A percentile compares a stretch with the other conserved stretches of the same genome.
Evolutionary conservation across 2,329 filamentous ascomycete species (phyloP).

Genomic region (Capronia coronata): DNA sequence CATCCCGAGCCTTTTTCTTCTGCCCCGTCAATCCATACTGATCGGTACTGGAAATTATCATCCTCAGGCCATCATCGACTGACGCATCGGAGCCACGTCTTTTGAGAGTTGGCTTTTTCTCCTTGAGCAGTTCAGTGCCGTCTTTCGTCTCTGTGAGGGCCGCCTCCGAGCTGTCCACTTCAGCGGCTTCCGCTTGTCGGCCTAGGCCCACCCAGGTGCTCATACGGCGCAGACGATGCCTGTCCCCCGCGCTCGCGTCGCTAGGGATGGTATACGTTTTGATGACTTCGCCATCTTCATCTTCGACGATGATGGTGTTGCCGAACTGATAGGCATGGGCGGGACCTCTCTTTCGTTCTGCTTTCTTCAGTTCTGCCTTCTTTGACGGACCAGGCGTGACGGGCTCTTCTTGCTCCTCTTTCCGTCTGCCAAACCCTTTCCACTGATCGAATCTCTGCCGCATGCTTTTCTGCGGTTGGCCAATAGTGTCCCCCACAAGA

Average conservation of each 20-base stretch:
- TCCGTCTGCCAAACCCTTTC: slow-evolving; percentile 40
- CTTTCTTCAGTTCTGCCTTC: slow-evolving; percentile 27
- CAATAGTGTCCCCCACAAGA: slow-evolving; percentile 34
- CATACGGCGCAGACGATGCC: slow-evolving; percentile 50
- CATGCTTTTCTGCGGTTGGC: slow-evolving; percentile 36
- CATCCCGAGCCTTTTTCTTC: slow-evolving; percentile 35
- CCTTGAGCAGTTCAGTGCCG: slow-evolving; percentile 23
- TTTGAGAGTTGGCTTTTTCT: slow-evolving; percentile 31
- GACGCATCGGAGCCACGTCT: slow-evolving; percentile 10
- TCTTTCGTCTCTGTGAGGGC: slow-evolving; percentile 23
- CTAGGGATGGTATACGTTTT: slow-evolving; percentile 60
- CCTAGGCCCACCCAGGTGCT: slow-evolving; percentile 53
- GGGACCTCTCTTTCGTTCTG: slow-evolving; percentile 42
- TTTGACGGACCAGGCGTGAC: slow-evolving; percentile 21
- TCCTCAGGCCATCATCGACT: slow-evolving; percentile 52
- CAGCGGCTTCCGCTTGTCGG: slow-evolving; percentile 20
- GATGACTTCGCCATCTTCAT: slow-evolving; percentile 62
- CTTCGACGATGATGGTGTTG: slow-evolving; percentile 65
- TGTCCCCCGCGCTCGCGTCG: slow-evolving; percentile 28
- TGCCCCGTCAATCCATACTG: slow-evolving; percentile 35
- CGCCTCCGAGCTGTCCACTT: slow-evolving; percentile 4
- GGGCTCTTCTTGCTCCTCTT: slow-evolving; percentile 29
- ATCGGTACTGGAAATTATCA: slow-evolving; percentile 50
- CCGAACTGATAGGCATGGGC: slow-evolving; percentile 62
- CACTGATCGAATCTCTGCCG: slow-evolving; percentile 45